Evolutionary conservation across 2,329 filamentous ascomycete species (phyloP).

Genomic region (Alternaria dauci): DNA sequence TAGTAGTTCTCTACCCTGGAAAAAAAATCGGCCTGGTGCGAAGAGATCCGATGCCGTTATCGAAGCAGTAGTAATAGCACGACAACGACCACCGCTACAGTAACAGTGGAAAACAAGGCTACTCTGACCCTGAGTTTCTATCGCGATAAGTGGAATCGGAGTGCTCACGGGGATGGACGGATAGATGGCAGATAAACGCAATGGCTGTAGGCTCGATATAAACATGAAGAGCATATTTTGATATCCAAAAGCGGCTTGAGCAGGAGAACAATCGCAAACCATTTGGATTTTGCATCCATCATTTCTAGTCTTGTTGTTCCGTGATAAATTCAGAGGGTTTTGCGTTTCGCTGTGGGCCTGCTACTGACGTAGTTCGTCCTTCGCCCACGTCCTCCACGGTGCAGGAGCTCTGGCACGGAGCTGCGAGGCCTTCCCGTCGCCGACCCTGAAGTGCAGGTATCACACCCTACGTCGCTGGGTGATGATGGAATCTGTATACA

Average conservation of each 20-base stretch:
- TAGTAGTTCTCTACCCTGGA: not conserved
- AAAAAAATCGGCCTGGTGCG: not conserved
- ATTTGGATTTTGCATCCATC: not conserved
- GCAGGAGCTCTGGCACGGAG: not conserved
- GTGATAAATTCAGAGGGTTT: not conserved
- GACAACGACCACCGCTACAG: no score
- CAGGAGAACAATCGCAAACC: not conserved
- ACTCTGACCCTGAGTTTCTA: no score
- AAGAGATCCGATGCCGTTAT: no score
- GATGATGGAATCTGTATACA: not conserved
- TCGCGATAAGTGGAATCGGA: no score
- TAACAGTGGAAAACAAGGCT: no score
- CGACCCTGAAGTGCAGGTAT: not conserved
- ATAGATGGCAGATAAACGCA: no score
- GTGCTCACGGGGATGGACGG: no score
- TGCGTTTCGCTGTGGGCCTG: not conserved
- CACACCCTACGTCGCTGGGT: not conserved
- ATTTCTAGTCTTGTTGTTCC: not conserved
- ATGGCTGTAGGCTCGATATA: not conserved
- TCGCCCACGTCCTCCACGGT: not conserved
- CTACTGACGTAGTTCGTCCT: not conserved
- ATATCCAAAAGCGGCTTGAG: no score
- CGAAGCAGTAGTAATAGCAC: no score
- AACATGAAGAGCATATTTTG: not conserved
- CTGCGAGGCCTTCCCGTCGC: not conserved